Conservation (phyloP, 495 filamentous ascomycete genomes). For the Hypoxylon fragiforme region DNA sequence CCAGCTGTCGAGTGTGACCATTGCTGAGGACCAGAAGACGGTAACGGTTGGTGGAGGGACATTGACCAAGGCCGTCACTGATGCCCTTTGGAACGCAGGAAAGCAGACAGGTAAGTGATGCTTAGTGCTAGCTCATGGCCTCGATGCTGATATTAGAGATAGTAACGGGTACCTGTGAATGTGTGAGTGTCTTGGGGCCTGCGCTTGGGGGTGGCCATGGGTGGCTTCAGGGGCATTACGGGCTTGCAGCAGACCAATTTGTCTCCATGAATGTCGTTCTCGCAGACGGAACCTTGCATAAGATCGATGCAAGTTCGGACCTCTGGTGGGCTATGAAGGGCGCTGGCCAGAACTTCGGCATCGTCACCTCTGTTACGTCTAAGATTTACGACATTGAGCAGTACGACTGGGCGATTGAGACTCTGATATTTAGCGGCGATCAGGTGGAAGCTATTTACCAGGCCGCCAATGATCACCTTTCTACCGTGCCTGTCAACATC, state of each 20-base stretch:
- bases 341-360: slow-evolving; percentile 66
- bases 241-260: slow-evolving; percentile 62
- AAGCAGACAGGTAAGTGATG: not conserved
- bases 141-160: too few species aligned
- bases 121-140: too few species aligned
- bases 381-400: slow-evolving; percentile 52
- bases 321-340: slow-evolving; percentile 62
- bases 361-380: slow-evolving; percentile 54
- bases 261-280: slow-evolving; percentile 58
- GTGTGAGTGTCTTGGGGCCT: slow-evolving; percentile 57
- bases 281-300: slow-evolving; percentile 56
- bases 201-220: slow-evolving; percentile 66
- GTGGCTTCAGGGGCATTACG: slow-evolving; percentile 60
- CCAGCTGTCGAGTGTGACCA: not conserved
- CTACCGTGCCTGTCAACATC: slow-evolving; percentile 34
- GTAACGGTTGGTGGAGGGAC: not conserved
- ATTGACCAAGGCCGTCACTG: not conserved
- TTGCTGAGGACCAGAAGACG: not conserved
- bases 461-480: slow-evolving; percentile 43
- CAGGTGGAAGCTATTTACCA: slow-evolving; percentile 53
- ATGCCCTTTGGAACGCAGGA: not conserved
- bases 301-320: slow-evolving; percentile 45
- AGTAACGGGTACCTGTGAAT: slow-evolving; percentile 60
- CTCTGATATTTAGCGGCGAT: slow-evolving; percentile 47
- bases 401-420: slow-evolving; percentile 44